These are phyloP conservation scores for Fraxinus cuspidata DNA, from an alignment of 257 asterid species.

Conservation along the genomic window DNA sequence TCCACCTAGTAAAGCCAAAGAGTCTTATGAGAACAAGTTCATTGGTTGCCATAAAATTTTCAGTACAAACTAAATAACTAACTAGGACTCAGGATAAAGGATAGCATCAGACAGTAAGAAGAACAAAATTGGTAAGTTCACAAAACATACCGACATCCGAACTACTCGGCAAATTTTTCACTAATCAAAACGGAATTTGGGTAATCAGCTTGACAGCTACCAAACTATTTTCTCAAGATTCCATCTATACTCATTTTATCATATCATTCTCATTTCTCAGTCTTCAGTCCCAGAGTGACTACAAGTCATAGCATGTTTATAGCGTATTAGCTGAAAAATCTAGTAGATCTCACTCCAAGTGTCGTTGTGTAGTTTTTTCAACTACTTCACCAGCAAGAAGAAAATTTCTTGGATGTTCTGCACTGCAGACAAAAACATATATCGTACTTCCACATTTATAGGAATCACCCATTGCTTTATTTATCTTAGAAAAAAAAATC, in stretches of 20 bases:
- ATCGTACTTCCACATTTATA: constrained; percentile 6
- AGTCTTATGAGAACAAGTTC: background rate
- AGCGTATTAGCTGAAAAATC: background rate
- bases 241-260: constrained; percentile 1
- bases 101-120: constrained; percentile 13
- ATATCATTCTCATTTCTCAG: background rate
- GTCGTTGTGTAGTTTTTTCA: background rate
- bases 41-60: background rate
- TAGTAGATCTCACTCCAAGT: background rate
- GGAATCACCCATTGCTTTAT: background rate
- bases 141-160: constrained; percentile 4
- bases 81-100: constrained; percentile 1
- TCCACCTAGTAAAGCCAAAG: constrained; percentile 55
- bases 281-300: constrained; percentile 3
- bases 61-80: background rate
- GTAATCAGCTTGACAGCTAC: constrained; percentile 4
- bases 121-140: constrained; percentile 7
- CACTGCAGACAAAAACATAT: constrained; percentile 18
- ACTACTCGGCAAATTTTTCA: background rate
- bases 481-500: background rate
- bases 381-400: constrained; percentile 9
- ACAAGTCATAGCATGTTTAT: background rate
- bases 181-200: constrained; percentile 9
- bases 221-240: constrained; percentile 1
- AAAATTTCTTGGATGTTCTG: constrained; percentile 1